Evolutionary conservation across 345 rosid species (phyloP).

Genomic region (Lagerstroemia speciosa): DNA sequence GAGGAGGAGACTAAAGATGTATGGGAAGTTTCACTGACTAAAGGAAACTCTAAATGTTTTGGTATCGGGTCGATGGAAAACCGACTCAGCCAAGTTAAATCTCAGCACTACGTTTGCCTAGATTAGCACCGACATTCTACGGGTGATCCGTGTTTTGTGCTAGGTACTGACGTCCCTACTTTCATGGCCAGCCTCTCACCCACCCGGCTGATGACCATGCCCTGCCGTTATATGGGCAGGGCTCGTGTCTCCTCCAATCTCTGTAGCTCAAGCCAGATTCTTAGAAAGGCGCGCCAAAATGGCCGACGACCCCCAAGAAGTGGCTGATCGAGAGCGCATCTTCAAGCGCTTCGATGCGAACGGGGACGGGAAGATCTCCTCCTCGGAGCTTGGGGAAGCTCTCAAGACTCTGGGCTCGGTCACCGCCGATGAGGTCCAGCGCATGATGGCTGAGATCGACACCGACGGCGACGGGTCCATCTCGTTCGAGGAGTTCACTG

Average conservation of each 20-base stretch:
- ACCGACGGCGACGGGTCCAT: constrained; percentile 84
- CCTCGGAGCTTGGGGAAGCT: constrained; percentile 69
- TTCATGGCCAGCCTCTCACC: not conserved
- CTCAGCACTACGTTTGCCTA: too few relatives aligned
- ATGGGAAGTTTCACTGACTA: too few relatives aligned
- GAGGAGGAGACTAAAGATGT: too few relatives aligned
- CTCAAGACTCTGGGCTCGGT: constrained; percentile 62
- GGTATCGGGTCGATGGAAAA: too few relatives aligned
- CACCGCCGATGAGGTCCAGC: constrained; percentile 44
- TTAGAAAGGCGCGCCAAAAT: constrained; percentile 10
- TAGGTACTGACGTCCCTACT: not conserved
- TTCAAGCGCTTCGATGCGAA: constrained; percentile 80
- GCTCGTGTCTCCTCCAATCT: not conserved
- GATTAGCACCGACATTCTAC: not conserved
- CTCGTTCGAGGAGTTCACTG: constrained; percentile 54
- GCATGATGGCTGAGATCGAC: constrained; percentile 94
- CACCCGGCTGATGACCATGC: not conserved
- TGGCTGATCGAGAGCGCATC: constrained; percentile 49
- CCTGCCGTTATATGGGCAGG: not conserved
- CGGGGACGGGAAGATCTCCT: constrained; percentile 72
- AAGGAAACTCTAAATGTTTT: too few relatives aligned
- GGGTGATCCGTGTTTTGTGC: constrained; percentile 4
- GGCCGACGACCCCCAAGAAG: constrained; percentile 46
- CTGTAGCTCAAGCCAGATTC: not conserved
- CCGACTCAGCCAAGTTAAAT: too few relatives aligned